A percentile compares a stretch with the other conserved stretches of the same genome.
Evolutionary conservation across 2,329 filamentous ascomycete species (phyloP).

Genomic region (Tolypocladium sp.): DNA sequence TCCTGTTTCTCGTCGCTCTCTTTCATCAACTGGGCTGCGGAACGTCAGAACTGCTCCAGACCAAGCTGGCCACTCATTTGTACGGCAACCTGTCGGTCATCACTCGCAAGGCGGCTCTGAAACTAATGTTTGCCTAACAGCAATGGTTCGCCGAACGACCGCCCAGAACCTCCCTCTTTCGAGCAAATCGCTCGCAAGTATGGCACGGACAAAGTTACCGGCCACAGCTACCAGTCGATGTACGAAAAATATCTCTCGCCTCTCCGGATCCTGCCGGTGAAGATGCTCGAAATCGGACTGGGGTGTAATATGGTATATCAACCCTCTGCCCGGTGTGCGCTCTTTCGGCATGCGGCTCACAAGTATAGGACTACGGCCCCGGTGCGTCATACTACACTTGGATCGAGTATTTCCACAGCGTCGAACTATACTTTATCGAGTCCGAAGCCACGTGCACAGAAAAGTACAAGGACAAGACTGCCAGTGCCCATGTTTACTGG

Average conservation of each 20-base stretch:
- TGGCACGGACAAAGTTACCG: slow-evolving; percentile 29
- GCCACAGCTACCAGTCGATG: slow-evolving; percentile 28
- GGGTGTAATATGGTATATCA: slow-evolving; percentile 25
- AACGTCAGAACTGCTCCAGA: not conserved
- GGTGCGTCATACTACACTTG: slow-evolving; percentile 29
- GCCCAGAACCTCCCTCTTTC: slow-evolving; percentile 2
- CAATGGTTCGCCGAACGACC: not conserved
- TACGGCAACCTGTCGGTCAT: not conserved
- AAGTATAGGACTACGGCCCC: slow-evolving; percentile 20
- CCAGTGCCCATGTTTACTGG: slow-evolving; percentile 26
- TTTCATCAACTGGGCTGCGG: slow-evolving; percentile 3
- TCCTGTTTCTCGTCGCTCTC: slow-evolving; percentile 3
- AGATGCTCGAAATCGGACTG: slow-evolving; percentile 31
- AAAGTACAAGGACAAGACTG: slow-evolving; percentile 22
- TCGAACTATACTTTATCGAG: slow-evolving; percentile 33
- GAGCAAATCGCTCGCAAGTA: slow-evolving; percentile 21
- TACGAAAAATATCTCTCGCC: slow-evolving; percentile 27
- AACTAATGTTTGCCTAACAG: not conserved
- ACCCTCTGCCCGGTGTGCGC: not conserved
- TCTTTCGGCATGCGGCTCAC: not conserved
- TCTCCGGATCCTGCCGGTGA: slow-evolving; percentile 20
- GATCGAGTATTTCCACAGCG: slow-evolving; percentile 27
- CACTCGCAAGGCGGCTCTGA: too few relatives aligned
- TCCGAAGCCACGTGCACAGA: slow-evolving; percentile 24
- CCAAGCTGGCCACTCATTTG: slow-evolving; percentile 2